Evolutionary conservation across 108 stramenopile species (phyloP).

Genomic region (Cylindrotheca closterium): DNA sequence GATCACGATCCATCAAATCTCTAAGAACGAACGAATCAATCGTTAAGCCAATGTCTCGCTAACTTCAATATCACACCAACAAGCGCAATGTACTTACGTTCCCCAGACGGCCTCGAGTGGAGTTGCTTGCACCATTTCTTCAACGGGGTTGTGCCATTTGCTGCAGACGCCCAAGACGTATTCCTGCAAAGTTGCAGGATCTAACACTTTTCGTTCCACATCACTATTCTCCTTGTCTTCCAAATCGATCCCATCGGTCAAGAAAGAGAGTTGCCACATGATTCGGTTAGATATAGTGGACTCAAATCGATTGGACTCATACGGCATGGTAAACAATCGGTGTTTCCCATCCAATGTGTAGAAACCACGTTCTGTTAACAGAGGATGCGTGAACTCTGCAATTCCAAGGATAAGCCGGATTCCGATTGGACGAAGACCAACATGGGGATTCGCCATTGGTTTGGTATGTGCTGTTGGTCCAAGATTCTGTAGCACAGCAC

Average conservation of each 20-base stretch:
- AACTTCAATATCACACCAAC: background rate
- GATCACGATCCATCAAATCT: constrained; percentile 78
- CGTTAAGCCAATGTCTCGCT: background rate
- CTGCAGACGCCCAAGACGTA: constrained; percentile 56
- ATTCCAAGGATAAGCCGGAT: constrained; percentile 81
- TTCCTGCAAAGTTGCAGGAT: constrained; percentile 35
- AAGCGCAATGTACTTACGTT: constrained; percentile 36
- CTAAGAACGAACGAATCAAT: constrained; percentile 9
- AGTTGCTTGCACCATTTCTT: constrained; percentile 66
- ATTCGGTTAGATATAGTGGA: constrained; percentile 28
- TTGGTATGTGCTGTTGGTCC: background rate
- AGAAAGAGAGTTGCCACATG: constrained; percentile 89
- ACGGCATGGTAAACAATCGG: constrained; percentile 89
- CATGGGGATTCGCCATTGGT: background rate
- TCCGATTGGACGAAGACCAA: constrained; percentile 44
- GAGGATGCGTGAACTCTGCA: constrained; percentile 57
- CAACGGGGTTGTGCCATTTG: constrained; percentile 74
- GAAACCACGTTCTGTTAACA: constrained; percentile 80
- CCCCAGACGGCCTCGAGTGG: constrained; percentile 74
- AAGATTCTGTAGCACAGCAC: constrained; percentile 46
- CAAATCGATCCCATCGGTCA: constrained; percentile 22
- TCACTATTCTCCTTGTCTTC: constrained; percentile 12
- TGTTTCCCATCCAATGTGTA: constrained; percentile 74
- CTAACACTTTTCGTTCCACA: constrained; percentile 27
- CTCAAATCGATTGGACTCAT: constrained; percentile 47